phyloP scores from a whole-genome alignment of 1,284 basidiomycete species.

The Phaffia rhodozyma region DNA sequence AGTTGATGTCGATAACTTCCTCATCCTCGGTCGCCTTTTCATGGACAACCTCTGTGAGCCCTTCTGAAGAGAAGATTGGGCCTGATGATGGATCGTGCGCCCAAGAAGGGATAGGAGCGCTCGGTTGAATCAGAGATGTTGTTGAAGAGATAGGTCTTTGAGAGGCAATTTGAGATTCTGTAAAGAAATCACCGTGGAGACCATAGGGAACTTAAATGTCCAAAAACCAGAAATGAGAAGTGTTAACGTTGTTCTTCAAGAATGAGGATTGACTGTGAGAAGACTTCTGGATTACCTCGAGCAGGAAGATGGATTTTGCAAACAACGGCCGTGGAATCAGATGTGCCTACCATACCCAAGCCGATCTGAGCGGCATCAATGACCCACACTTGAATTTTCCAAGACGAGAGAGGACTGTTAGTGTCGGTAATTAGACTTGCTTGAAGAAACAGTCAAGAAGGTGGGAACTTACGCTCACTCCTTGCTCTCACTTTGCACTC shows the following conservation, averaged over 20 bases:
- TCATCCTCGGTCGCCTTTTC: too few relatives aligned
- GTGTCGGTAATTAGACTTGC: too few relatives aligned
- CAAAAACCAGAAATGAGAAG: too few relatives aligned
- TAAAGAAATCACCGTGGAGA: conserved; percentile 5
- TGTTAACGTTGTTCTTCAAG: background rate
- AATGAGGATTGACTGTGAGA: background rate
- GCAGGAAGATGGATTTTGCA: background rate
- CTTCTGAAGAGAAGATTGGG: background rate
- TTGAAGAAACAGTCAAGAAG: too few relatives aligned
- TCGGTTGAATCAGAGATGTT: background rate
- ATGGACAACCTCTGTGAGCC: too few relatives aligned
- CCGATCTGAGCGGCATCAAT: background rate
- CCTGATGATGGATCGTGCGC: background rate
- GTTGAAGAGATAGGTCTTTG: background rate
- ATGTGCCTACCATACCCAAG: background rate
- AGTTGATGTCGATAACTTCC: too few relatives aligned
- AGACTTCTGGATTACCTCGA: background rate
- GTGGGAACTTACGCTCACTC: conserved; percentile 2
- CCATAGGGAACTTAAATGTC: background rate
- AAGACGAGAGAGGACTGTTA: background rate
- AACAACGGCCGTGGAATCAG: background rate
- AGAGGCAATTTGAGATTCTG: background rate
- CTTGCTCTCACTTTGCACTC: background rate
- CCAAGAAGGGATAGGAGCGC: background rate
- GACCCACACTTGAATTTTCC: background rate